These are phyloP conservation scores for Diaporthe caulivora DNA, from an alignment of 2,329 filamentous ascomycete genomes.

Conservation along the genomic window DNA sequence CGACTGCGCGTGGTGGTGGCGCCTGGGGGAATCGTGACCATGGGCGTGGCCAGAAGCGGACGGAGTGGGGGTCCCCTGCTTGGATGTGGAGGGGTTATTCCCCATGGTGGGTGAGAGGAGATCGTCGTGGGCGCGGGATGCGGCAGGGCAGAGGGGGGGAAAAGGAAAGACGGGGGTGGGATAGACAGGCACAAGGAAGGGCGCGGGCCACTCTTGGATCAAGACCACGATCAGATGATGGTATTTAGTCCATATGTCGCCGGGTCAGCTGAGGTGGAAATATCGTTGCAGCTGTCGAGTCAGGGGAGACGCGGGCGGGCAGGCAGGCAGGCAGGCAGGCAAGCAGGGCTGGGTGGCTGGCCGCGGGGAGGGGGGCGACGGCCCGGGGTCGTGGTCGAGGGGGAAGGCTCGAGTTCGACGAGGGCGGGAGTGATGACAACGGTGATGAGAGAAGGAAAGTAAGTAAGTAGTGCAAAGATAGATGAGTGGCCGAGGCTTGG, in stretches of 20 bases:
- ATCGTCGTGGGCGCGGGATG: slow-evolving; percentile 31
- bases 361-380: not conserved
- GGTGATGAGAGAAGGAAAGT: slow-evolving; percentile 6
- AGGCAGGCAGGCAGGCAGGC: too few relatives aligned
- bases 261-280: slow-evolving; percentile 32
- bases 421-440: slow-evolving; percentile 13
- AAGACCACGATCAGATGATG: slow-evolving; percentile 35
- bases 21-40: slow-evolving; percentile 38
- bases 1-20: slow-evolving; percentile 17
- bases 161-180: slow-evolving; percentile 32
- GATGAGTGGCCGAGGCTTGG: not conserved
- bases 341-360: slow-evolving; percentile 21
- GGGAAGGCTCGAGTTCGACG: not conserved
- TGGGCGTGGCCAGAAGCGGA: slow-evolving; percentile 34
- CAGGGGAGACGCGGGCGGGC: slow-evolving; percentile 15
- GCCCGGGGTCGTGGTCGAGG: slow-evolving; percentile 4
- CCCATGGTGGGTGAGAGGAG: slow-evolving; percentile 36
- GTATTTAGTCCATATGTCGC: slow-evolving; percentile 33
- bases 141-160: slow-evolving; percentile 24
- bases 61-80: slow-evolving; percentile 47
- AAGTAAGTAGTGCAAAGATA: slow-evolving; percentile 10
- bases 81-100: slow-evolving; percentile 37
- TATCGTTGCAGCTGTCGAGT: slow-evolving; percentile 24
- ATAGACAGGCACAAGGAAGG: slow-evolving; percentile 32
- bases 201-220: slow-evolving; percentile 35